phyloP scores from a whole-genome alignment of 371 early-diverging fungal genomes.

The Encephalitozoon hellem region DNA sequence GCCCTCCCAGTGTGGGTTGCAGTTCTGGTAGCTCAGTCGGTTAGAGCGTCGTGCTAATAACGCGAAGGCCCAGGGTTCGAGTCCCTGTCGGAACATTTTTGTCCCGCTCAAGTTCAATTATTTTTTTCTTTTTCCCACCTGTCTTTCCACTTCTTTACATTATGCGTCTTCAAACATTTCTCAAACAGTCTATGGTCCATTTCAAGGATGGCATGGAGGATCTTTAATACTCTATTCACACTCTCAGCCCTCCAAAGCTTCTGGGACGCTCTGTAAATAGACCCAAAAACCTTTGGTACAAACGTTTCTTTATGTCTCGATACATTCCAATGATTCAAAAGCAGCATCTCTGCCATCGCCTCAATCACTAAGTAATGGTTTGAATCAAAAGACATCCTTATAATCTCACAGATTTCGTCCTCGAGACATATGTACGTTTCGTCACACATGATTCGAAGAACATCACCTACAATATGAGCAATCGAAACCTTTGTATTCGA shows the following conservation, averaged over 20 bases:
- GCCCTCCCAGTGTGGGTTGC: too few species aligned
- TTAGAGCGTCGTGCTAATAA: conserved; percentile 41
- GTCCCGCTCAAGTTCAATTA: not conserved
- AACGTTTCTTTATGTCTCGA: not conserved
- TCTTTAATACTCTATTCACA: not conserved
- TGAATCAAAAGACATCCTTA: not conserved
- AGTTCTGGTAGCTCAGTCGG: conserved; percentile 35
- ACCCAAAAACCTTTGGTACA: conserved; percentile 28
- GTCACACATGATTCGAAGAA: not conserved
- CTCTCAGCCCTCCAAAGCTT: conserved; percentile 17
- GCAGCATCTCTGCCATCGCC: not conserved
- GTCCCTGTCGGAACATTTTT: conserved; percentile 26
- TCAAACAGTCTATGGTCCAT: conserved; percentile 23
- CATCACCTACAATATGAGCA: not conserved
- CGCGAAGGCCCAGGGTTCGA: conserved; percentile 40
- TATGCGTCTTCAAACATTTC: conserved; percentile 20
- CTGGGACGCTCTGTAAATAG: conserved; percentile 7
- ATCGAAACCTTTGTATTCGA: not conserved
- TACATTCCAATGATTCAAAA: not conserved
- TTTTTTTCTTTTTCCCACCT: not conserved
- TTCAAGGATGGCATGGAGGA: conserved; percentile 2
- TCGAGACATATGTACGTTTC: not conserved
- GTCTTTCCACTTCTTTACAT: not conserved
- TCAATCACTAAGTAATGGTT: conserved; percentile 8
- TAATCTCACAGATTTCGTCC: not conserved